Evolutionary conservation across 495 filamentous ascomycete species (phyloP), one percentile per base, ranked within the genome.

Genomic region (Hypoxylon cercidicola): DNA sequence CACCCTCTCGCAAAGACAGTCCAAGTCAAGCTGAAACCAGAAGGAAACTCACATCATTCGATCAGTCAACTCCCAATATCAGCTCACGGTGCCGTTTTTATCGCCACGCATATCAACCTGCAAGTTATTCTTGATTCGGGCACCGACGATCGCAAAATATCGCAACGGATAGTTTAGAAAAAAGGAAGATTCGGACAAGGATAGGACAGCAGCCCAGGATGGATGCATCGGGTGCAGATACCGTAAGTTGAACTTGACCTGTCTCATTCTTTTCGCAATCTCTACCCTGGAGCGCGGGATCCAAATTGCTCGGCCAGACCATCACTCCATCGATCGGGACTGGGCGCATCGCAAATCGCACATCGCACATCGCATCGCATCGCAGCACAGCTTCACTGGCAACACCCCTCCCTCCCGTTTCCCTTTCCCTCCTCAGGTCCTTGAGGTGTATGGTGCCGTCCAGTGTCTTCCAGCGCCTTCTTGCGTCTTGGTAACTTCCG

Each of bases 201-300:
- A 47, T 55, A 47, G 15, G 39, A 41, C 20, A 66, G 35, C 12
- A 60, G 21, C 43, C 65, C 46, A 60, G 44, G 49, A 60, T 55
- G 55, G 65, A 51, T 53, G 55, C 55, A 47, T 37, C 65, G 35
- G 65, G 63, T 50, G 49, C 37, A 48, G 54, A 68, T 68, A 72
- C 77, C 73, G 86, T 87, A 86, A 79, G 84, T 86, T 78, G 74
- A 70, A 77, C 62, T 70, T 72, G 72, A 72, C 63, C 74, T 72
- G 73, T 73, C 69, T 74, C 76, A 37, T 58, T 52, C 21, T 60
- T 58, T 57, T 55, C 21, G 41, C 13, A 12, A 34, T 30, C 25
- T 49, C 32, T 35, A 41, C 18, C 52, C 54, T 20, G 41, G 28
- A 54, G 44, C 37, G 21, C 39, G 40, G 32, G 39, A 49, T 48